A percentile compares a stretch with the other conserved stretches of the same genome.
Conservation (phyloP, 805 yeast species). For the Candida andamanensis region DNA sequence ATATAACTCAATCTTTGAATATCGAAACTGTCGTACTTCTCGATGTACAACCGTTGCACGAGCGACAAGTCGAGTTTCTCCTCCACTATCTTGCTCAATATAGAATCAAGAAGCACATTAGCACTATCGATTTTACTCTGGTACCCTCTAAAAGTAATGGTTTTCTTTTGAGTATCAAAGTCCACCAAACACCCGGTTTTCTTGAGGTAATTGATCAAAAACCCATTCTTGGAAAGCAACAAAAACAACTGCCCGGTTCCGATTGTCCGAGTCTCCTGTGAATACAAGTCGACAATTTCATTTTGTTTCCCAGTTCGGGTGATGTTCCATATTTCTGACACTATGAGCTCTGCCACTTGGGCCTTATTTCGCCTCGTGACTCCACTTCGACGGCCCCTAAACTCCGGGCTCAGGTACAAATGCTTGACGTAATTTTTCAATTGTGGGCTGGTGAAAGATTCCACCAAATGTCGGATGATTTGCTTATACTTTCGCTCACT, state of each 20-base stretch:
- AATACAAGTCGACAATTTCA: slow-evolving; percentile 26
- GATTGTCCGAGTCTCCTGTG: too few relatives aligned
- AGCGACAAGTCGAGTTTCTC: slow-evolving; percentile 29
- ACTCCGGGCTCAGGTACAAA: slow-evolving; percentile 4
- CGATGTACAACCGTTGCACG: slow-evolving; percentile 20
- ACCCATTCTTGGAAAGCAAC: slow-evolving; percentile 34
- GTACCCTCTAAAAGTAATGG: slow-evolving; percentile 37
- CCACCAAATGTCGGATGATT: slow-evolving; percentile 1
- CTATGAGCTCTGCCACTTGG: slow-evolving; percentile 6
- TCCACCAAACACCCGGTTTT: slow-evolving; percentile 37
- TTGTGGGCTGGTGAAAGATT: slow-evolving; percentile 9
- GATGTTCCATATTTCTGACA: slow-evolving; percentile 10
- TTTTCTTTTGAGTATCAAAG: slow-evolving; percentile 25
- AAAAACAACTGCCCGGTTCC: slow-evolving; percentile 44
- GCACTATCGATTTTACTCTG: slow-evolving; percentile 40
- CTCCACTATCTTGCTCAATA: slow-evolving; percentile 21
- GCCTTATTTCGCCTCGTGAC: slow-evolving; percentile 3
- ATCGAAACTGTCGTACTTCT: slow-evolving; percentile 24
- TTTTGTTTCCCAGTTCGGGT: slow-evolving; percentile 13
- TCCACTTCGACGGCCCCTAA: slow-evolving; percentile 5
- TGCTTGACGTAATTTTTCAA: slow-evolving; percentile 6
- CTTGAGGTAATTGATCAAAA: slow-evolving; percentile 34
- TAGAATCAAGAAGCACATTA: slow-evolving; percentile 31
- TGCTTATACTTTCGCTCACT: slow-evolving; percentile 4
- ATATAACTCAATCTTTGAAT: slow-evolving; percentile 22